A percentile compares a stretch with the other conserved stretches of the same genome.
phyloP scores from a whole-genome alignment of 2,329 filamentous ascomycete genomes.

The Penicillium occitanis region DNA sequence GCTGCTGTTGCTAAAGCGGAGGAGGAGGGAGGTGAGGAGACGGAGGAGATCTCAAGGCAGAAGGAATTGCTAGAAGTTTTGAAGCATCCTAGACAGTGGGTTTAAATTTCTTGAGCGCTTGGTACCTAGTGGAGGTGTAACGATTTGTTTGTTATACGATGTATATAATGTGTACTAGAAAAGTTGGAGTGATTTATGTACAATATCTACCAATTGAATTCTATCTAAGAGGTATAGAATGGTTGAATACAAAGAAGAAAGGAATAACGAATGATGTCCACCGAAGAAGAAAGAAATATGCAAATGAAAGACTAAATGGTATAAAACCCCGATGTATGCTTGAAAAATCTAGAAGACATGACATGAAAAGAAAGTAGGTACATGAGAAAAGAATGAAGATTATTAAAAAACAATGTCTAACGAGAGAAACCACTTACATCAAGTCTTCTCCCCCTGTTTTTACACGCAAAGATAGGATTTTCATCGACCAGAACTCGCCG shows the following conservation, averaged over 20 bases:
- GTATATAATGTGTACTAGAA: slow-evolving; percentile 14
- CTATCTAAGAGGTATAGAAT: neutral
- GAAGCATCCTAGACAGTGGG: slow-evolving; percentile 63
- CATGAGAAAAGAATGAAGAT: neutral
- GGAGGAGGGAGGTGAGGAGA: slow-evolving; percentile 24
- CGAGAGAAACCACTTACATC: slow-evolving; percentile 4
- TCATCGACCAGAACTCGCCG: slow-evolving; percentile 23
- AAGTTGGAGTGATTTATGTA: neutral
- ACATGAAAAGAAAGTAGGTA: neutral
- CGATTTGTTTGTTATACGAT: neutral
- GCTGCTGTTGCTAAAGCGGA: slow-evolving; percentile 28
- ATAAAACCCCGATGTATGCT: slow-evolving; percentile 14
- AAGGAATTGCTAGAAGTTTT: slow-evolving; percentile 74
- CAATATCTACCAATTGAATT: slow-evolving; percentile 1
- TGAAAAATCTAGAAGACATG: neutral
- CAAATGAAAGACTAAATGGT: slow-evolving; percentile 12
- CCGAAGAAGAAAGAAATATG: neutral
- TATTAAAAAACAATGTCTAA: neutral
- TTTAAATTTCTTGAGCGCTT: slow-evolving; percentile 33
- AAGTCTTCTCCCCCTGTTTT: neutral
- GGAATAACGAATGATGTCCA: neutral
- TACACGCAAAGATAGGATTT: neutral
- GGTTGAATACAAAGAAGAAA: neutral
- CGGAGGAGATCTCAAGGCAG: slow-evolving; percentile 54
- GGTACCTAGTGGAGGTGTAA: neutral